phyloP scores from a whole-genome alignment of 2,329 filamentous ascomycete genomes.

The Aspergillus ruber region DNA sequence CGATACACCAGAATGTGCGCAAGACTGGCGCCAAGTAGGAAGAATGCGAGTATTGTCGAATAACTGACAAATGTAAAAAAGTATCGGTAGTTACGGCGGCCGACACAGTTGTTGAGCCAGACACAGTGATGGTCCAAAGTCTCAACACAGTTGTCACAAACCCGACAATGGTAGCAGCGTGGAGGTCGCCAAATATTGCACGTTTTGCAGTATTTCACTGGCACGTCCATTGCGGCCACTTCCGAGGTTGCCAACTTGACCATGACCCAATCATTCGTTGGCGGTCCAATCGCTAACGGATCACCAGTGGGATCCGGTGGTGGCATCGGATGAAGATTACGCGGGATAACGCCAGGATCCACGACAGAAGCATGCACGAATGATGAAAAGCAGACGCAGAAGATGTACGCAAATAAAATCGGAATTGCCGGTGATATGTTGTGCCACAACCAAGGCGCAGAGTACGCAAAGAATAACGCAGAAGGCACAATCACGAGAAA shows the following conservation, averaged over 20 bases:
- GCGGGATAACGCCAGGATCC: constrained; percentile 87
- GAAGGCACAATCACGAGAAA: constrained; percentile 72
- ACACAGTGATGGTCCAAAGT: constrained; percentile 98
- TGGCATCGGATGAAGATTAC: constrained; percentile 87
- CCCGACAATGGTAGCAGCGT: constrained; percentile 88
- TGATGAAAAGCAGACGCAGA: constrained; percentile 83
- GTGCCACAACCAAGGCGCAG: constrained; percentile 76
- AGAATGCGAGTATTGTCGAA: constrained; percentile 68
- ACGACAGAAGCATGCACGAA: constrained; percentile 88
- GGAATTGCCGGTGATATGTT: constrained; percentile 84
- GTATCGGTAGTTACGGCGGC: constrained; percentile 93
- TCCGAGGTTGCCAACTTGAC: constrained; percentile 70
- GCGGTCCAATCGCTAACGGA: constrained; percentile 71
- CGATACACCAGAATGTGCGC: constrained; percentile 72
- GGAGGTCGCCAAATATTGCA: constrained; percentile 97
- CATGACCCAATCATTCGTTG: constrained; percentile 89
- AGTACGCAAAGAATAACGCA: constrained; percentile 77
- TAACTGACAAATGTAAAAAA: constrained; percentile 88
- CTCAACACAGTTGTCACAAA: constrained; percentile 96
- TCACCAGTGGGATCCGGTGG: constrained; percentile 68
- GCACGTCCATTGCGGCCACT: constrained; percentile 91
- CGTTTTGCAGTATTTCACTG: constrained; percentile 95
- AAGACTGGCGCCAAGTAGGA: constrained; percentile 70
- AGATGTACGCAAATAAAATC: constrained; percentile 84
- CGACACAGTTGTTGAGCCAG: constrained; percentile 98